Evolutionary conservation across 179 eudicot genomes (phyloP).

Genomic region (Pouteria campechiana): DNA sequence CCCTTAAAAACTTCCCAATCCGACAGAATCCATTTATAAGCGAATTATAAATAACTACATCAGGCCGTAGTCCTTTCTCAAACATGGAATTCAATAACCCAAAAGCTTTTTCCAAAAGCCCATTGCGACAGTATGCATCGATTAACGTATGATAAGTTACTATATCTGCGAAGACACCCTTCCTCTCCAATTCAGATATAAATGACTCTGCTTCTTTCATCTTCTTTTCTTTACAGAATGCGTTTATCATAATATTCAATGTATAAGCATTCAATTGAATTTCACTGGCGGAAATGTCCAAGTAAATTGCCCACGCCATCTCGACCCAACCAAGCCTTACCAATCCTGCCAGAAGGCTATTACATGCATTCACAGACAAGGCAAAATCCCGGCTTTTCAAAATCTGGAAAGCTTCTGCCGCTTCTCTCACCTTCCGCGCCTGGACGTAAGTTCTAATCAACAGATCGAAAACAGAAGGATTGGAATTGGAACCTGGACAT

Average conservation of each 20-base stretch:
- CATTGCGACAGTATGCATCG: constrained; percentile 47
- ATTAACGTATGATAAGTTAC: constrained; percentile 72
- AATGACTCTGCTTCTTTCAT: constrained; percentile 25
- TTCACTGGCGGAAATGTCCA: constrained; percentile 27
- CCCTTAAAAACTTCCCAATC: constrained; percentile 36
- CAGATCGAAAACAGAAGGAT: constrained; percentile 52
- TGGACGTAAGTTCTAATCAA: constrained; percentile 77
- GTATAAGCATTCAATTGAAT: constrained; percentile 44
- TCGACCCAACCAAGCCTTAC: constrained; percentile 80
- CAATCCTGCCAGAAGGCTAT: constrained; percentile 76
- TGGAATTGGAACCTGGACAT: constrained; percentile 30
- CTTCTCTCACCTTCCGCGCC: constrained; percentile 74
- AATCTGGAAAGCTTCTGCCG: constrained; percentile 42
- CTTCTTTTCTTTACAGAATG: constrained; percentile 59
- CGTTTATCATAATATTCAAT: constrained; percentile 79
- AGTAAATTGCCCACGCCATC: constrained; percentile 56
- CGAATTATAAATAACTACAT: constrained; percentile 44
- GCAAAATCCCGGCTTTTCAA: constrained; percentile 33
- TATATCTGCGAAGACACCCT: constrained; percentile 54
- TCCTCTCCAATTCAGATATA: constrained; percentile 43
- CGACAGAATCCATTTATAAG: constrained; percentile 59
- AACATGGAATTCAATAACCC: constrained; percentile 41
- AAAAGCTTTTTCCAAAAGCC: constrained; percentile 47
- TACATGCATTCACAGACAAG: constrained; percentile 65
- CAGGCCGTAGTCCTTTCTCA: constrained; percentile 40